Base-by-base conservation (phyloP, 2,329 filamentous ascomycete genomes). In the Neurospora sp. region DNA sequence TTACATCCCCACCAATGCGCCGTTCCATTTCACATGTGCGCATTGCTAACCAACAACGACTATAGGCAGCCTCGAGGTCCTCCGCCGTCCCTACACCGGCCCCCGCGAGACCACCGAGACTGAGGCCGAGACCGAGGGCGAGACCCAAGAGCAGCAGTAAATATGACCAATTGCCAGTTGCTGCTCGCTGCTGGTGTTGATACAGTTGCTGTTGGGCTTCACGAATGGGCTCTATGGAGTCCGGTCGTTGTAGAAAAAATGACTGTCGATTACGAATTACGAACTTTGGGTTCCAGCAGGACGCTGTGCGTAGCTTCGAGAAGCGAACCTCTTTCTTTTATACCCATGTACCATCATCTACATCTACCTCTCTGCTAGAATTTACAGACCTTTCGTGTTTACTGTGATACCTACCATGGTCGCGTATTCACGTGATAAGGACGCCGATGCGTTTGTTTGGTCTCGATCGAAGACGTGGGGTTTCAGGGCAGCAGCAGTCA, bases 21-120 rank as follows among this genome's bases (percentile, higher is more conserved):
- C 36, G 13, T 42, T 52, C 40, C 19, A 40, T 39, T 68, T 42
- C 28, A 6, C 28, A n/a, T 38, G 3, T 71, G 39, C 43, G 6
- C 58, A 52, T 69, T 39, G 69, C 69, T 70, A n/a, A 19, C 38
- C 70, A 19, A 62, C 70, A n/a, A 36, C 23, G n/a, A 23, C 11
- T 67, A 9, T 72, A 86, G 85, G 78, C 74, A 80, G 77, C 74
- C 76, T 87, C 68, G 84, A 86, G 73, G 80, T 84, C 67, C 81
- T 87, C 71, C 80, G 81, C 71, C 73, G 73, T 15, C 72, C 74
- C 2, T 46, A 62, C 19, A 23, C 42, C n/a, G 66, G 11, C 8
- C 52, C 52, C 28, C 42, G 67, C 11, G 66, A 67, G 33, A 28
- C 38, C 40, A n/a, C 52, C 39, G 46, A 68, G 43, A 58, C 28